Percentiles rank a stretch among this genome's conserved stretches.
These are phyloP conservation scores for Cyberlindnera sargentensis DNA, from an alignment of 805 yeast species.

Conservation along the genomic window DNA sequence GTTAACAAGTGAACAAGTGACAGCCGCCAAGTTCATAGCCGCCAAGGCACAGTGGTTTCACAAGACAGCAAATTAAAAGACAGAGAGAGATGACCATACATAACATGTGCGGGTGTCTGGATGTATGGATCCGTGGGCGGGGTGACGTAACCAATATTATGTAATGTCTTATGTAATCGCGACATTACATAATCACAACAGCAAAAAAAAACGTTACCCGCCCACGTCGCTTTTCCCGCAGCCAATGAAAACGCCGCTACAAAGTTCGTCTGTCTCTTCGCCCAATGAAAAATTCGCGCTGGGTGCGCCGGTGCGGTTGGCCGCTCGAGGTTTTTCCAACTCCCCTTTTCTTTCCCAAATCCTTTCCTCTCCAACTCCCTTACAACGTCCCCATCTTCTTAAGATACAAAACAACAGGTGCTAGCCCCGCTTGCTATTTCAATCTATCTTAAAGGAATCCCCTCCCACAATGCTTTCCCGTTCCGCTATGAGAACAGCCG, in stretches of 20 bases:
- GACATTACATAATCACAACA: too few species aligned
- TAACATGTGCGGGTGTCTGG: too few species aligned
- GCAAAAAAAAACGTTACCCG: background rate
- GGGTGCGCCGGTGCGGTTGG: background rate
- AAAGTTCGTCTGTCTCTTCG: background rate
- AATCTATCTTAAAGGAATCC: conserved; percentile 2
- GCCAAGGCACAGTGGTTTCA: too few species aligned
- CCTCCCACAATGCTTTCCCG: conserved; percentile 64
- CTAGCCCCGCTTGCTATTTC: background rate
- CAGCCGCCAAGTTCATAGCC: too few species aligned
- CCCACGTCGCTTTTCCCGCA: background rate
- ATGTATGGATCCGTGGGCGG: too few species aligned
- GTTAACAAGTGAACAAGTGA: too few species aligned
- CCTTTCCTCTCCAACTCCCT: conserved; percentile 12
- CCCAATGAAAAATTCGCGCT: conserved; percentile 1
- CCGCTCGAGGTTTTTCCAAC: background rate
- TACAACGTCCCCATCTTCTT: conserved; percentile 4
- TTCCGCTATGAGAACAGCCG: conserved; percentile 78
- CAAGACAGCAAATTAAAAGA: too few species aligned
- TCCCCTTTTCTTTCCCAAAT: background rate
- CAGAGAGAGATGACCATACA: too few species aligned
- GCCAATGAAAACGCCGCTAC: conserved; percentile 1
- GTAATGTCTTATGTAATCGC: too few species aligned
- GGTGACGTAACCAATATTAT: too few species aligned
- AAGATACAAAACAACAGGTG: conserved; percentile 2